Base-by-base conservation (phyloP, 1,284 basidiomycete genomes). In the Trichosporon sp. region DNA sequence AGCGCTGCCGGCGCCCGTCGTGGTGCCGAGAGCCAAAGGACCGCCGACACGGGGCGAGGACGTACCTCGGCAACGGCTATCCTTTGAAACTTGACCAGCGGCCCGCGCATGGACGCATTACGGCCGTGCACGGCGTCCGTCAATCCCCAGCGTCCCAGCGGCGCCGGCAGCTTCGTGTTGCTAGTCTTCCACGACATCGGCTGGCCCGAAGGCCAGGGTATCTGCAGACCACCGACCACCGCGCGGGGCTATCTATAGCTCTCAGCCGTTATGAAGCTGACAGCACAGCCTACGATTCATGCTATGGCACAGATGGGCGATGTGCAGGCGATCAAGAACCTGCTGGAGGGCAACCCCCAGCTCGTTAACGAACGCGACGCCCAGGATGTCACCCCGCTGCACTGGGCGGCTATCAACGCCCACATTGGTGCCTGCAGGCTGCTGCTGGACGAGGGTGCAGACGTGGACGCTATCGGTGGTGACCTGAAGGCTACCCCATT, bases 401-500 rank as follows among this genome's bases (percentile, higher is more conserved):
- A 99, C 77, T 99, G 95, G 95, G 93, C 96, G 3, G 89, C 95
- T 29, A 80, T 80, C 68, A 80, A 80, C 64, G 79, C 78, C n/a
- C 80, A 81, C 62, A 73, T 79, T 23, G 72, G 65, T 2, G 74
- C 74, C 7, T 78, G 77, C 57, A 62, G 74, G 27, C 90, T 89
- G 71, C 83, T 99, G 10, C 82, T 99, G 27, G 91, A 95, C 68
- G 87, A 91, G 70, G 95, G 94, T n/a, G 95, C 96, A 0, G 90
- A 96, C 59, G 89, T 98, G 14, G 95, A 99, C 72, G 91, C 92
- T 5, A 82, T 91, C 9, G 96, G 96, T 19, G 96, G 96, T 5
- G 95, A 98, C 74, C 86, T 99, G 32, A 84, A 89, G n/a, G 95
- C 95, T 1, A 96, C 94, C 1, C 94, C 96, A 0, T 84, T 99